Base-by-base conservation (phyloP, 2,329 filamentous ascomycete species). In the Stemphylium lycopersici region DNA sequence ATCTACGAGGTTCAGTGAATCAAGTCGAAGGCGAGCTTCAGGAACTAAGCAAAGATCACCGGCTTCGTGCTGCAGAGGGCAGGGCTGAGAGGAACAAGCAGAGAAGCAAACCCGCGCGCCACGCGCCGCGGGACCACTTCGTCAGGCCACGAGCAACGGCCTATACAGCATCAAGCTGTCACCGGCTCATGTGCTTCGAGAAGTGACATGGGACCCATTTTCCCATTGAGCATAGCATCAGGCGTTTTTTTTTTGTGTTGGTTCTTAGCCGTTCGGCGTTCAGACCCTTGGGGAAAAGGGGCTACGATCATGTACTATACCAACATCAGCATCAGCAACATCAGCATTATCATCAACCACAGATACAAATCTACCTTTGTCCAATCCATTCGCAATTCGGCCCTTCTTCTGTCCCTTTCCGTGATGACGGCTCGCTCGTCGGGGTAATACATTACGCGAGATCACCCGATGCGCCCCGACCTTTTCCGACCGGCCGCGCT, bases 1-100 rank as follows among this genome's bases (percentile, higher is more conserved):
- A 67, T 76, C 24, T 81, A 80, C 41, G 75, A 77, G 54, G 66
- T 76, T 5, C 74, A 74, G 61, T 79, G 65, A 73, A 39, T n/a
- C 39, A 40, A 40, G 49, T 20, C 16, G 36, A 15, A 22, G 13
- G 8, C 41, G 13, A 42, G 32, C 22, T 31, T 22, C 39, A 12
- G 16, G 42, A 7, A 12, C 20, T 16, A 49, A 43, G 31, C 26
- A 48, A 20, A 34, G 44, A 45, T 16, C 20, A 54, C 47, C 50
- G 56, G 59, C 59, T 54, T 53, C 37, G 53, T 49, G 52, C 44
- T 41, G 36, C 43, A 29, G 38, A 38, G 39, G 20, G n/a, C 31
- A 16, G 10, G 13, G 24, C 15, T 16, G n/a, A 42, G 22, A 46
- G 16, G 48, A 41, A 11, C 10, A 22, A 16, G 24, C 24, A 11